Evolutionary conservation across 2,329 filamentous ascomycete species (phyloP).

Genomic region (Aureobasidium subglaciale): DNA sequence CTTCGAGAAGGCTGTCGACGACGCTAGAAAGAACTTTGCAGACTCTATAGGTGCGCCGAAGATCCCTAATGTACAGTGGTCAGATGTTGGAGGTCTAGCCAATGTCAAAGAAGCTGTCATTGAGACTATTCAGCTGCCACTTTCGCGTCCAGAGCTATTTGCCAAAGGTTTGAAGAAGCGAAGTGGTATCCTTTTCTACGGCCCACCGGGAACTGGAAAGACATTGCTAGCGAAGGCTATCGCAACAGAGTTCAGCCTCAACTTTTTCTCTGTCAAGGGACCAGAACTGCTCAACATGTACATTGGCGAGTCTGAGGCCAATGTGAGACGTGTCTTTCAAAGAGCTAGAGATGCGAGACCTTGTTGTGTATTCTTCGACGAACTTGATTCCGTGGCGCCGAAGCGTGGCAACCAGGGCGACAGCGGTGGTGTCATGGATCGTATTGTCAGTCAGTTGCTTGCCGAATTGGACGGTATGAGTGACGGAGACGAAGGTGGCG

Average conservation of each 20-base stretch:
- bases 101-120: constrained; percentile 96
- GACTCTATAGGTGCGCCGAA: constrained; percentile 96
- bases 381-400: constrained; percentile 86
- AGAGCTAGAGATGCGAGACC: constrained; percentile 76
- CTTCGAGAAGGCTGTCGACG: constrained; percentile 88
- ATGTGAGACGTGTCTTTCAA: constrained; percentile 83
- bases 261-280: constrained; percentile 91
- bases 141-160: constrained; percentile 87
- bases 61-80: constrained; percentile 95
- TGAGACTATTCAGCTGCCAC: constrained; percentile 89
- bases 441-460: constrained; percentile 89
- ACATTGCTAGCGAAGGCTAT: constrained; percentile 90
- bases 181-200: constrained; percentile 87
- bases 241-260: constrained; percentile 86
- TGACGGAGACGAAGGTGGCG: constrained; percentile 70
- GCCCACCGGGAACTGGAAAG: constrained; percentile 85
- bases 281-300: constrained; percentile 94
- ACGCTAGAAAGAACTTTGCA: constrained; percentile 94
- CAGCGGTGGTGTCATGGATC: constrained; percentile 95
- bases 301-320: constrained; percentile 88
- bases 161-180: constrained; percentile 98
- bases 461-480: constrained; percentile 98
- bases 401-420: constrained; percentile 97
- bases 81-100: constrained; percentile 85
- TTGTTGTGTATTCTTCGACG: constrained; percentile 90